phyloP scores from a whole-genome alignment of 345 rosid species.

The Diplotaxis tenuifolia region DNA sequence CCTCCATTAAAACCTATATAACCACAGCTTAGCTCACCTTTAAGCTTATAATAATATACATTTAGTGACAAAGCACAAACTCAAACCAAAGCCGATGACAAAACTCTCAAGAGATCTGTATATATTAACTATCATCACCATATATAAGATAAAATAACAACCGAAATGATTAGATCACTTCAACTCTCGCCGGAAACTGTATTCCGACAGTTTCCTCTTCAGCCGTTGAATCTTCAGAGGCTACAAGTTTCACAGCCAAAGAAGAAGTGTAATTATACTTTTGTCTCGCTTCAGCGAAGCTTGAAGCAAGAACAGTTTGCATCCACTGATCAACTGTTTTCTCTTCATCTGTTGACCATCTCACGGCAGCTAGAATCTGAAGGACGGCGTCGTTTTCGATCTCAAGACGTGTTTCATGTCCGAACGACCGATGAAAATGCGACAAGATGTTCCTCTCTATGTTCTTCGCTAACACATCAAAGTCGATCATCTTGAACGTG shows the following conservation, averaged over 20 bases:
- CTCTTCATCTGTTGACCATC: slow-evolving; percentile 51
- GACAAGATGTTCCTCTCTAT: slow-evolving; percentile 32
- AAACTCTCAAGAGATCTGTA: slow-evolving; percentile 12
- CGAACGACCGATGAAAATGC: slow-evolving; percentile 42
- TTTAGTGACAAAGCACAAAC: slow-evolving; percentile 28
- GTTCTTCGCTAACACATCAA: slow-evolving; percentile 51
- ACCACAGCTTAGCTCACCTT: slow-evolving; percentile 16
- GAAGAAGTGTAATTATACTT: slow-evolving; percentile 20
- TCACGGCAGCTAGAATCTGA: slow-evolving; percentile 52
- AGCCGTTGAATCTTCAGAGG: slow-evolving; percentile 34
- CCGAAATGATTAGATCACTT: slow-evolving; percentile 11
- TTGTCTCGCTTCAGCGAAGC: slow-evolving; percentile 44
- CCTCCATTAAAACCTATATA: slow-evolving; percentile 1
- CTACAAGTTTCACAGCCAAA: slow-evolving; percentile 42
- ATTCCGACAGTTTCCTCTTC: slow-evolving; percentile 42
- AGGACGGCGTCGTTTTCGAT: slow-evolving; percentile 48
- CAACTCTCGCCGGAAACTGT: slow-evolving; percentile 46
- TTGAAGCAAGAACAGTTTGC: slow-evolving; percentile 43
- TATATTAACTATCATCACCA: slow-evolving; percentile 22
- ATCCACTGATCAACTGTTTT: slow-evolving; percentile 52
- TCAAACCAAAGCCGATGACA: slow-evolving; percentile 37
- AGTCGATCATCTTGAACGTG: slow-evolving; percentile 55
- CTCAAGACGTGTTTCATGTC: slow-evolving; percentile 45
- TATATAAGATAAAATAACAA: background rate
- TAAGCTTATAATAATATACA: slow-evolving; percentile 31